phyloP scores from a whole-genome alignment of 106 monocot species.

The Triglochin maritima region DNA sequence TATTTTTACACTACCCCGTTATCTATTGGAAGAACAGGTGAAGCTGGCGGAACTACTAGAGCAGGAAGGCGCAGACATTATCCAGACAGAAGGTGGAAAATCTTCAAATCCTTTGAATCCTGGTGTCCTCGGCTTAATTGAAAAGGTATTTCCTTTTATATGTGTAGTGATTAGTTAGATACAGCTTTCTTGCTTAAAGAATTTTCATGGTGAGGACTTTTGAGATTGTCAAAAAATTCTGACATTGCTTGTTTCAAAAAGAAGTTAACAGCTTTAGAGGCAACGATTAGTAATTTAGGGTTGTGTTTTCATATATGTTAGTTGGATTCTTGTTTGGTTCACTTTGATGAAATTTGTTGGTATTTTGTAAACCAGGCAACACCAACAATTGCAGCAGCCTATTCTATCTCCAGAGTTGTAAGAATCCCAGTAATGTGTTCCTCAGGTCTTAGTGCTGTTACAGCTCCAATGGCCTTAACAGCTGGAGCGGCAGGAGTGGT shows the following conservation, averaged over 20 bases:
- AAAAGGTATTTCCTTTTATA: slow-evolving; percentile 52
- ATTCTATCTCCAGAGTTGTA: slow-evolving; percentile 79
- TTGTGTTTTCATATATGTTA: slow-evolving; percentile 1
- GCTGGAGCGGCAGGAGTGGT: slow-evolving; percentile 96
- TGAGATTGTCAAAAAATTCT: too few relatives aligned
- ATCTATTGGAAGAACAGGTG: slow-evolving; percentile 25
- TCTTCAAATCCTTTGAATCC: slow-evolving; percentile 68
- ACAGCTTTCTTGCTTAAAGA: too few relatives aligned
- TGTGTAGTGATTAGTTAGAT: background rate
- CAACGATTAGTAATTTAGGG: background rate
- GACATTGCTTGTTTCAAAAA: background rate
- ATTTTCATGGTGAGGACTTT: background rate
- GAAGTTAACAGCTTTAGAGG: too few relatives aligned
- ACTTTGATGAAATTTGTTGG: too few relatives aligned
- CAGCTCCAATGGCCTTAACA: slow-evolving; percentile 89
- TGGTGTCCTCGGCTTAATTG: slow-evolving; percentile 79
- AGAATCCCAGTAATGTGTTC: slow-evolving; percentile 92
- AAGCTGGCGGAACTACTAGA: slow-evolving; percentile 80
- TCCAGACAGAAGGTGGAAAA: slow-evolving; percentile 97
- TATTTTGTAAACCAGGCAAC: slow-evolving; percentile 41
- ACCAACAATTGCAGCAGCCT: slow-evolving; percentile 88
- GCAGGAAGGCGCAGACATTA: slow-evolving; percentile 85
- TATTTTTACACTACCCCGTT: background rate
- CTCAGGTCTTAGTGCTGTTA: slow-evolving; percentile 84
- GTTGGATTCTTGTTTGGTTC: too few relatives aligned